phyloP scores from a whole-genome alignment of 2,329 filamentous ascomycete species.

The Penicillium thymicola region DNA sequence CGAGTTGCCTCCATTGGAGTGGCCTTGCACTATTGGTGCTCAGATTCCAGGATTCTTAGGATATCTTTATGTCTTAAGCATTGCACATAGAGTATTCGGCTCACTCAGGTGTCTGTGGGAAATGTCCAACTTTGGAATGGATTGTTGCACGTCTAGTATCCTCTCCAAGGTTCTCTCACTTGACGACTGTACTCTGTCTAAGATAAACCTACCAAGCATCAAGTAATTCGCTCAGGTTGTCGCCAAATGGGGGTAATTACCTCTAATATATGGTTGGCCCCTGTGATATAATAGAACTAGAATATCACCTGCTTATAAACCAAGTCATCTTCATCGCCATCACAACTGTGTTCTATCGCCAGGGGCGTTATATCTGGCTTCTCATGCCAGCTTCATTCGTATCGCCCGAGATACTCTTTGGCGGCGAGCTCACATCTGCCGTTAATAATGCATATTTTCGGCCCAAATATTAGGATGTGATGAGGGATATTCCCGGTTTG shows the following conservation, averaged over 20 bases:
- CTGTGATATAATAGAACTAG: background rate
- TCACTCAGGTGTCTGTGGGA: background rate
- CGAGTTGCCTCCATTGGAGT: background rate
- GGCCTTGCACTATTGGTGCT: background rate
- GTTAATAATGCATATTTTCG: background rate
- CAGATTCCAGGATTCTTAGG: no score
- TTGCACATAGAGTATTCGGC: background rate
- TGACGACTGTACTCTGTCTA: background rate
- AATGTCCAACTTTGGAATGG: background rate
- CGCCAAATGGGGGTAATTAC: background rate
- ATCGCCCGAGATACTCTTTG: background rate
- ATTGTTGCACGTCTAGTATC: background rate
- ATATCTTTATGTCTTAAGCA: background rate
- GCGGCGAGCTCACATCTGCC: background rate
- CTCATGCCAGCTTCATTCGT: background rate
- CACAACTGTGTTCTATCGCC: background rate
- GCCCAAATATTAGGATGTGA: background rate
- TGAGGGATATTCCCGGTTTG: background rate
- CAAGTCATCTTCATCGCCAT: background rate
- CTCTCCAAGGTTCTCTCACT: background rate
- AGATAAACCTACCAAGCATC: background rate
- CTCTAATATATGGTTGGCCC: background rate
- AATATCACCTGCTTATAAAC: background rate
- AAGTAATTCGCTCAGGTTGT: background rate
- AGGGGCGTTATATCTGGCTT: background rate